Base-by-base conservation (phyloP, 768 basidiomycete species). In the Phlebiopsis flavidoalba region DNA sequence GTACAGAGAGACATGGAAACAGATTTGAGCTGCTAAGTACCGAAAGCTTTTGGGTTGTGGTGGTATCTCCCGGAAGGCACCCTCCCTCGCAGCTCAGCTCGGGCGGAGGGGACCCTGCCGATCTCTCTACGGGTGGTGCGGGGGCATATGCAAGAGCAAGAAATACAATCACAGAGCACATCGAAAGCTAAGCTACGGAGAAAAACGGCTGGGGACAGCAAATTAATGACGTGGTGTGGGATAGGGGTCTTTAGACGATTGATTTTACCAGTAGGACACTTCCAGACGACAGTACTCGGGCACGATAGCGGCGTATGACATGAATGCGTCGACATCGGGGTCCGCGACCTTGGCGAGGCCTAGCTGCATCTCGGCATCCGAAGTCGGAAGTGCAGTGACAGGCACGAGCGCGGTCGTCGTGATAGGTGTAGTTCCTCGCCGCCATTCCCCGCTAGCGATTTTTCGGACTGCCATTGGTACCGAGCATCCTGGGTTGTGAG, bases 291-390 rank as follows among this genome's bases (percentile, higher is more conserved):
- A 85, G 71, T 85, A 93, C 74, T 94, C 92, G 26, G 90, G 88
- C 17, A 93, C 87, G 69, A 93, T 88, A 37, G 89, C 84, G 19
- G 91, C 90, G 70, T 94, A 94, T 0, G 87, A 83, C 84, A 91
- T 82, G 73, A 92, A 92, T 58, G 91, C 86, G 71, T 94, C 92
- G 57, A 84, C 74, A 69, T 94, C 92, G 14, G 91, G 84, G 61
- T 92, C 90, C 0, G 92, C 91, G 6, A 93, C 87, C 72, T 91
- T 92, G 35, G 84, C 87, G 51, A 93, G 72, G 15, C 92, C 92
- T 36, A 88, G 76, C 73, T 89, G 88, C 35, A 83, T 78, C 73
- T 93, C 91, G 15, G 79, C 76, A 62, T 92, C 90, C 2, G 80
- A 77, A 0, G 91, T 92, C 15, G 84, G 82, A 57, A 93, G 76